Evolutionary conservation across 192 early-diverging fungal species (phyloP), one percentile per base, ranked within the genome.

Genomic region (Coemansia aciculifera): DNA sequence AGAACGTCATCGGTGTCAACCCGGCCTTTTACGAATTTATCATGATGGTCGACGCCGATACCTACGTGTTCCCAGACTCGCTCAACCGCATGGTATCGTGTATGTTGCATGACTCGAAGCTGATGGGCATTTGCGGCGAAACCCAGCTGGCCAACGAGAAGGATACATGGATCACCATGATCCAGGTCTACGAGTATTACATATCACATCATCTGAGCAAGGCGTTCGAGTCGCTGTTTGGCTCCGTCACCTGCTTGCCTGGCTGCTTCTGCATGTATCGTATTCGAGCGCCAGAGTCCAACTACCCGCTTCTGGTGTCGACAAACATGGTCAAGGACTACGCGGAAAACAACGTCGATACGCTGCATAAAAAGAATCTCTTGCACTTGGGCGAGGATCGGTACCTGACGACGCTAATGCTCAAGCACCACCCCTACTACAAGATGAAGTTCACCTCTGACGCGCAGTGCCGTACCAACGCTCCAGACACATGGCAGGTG

Each of bases 261-360:
- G 97, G 97, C 62, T 98, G 98, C 89, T 99, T 99, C 92, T 96
- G 90, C 78, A 99, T 99, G 98, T 99, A 99, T 77, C 93, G 98
- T 57, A 90, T 99, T 46, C 88, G 93, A 40, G 91, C 96, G 3
- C 89, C 97, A 24, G 89, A 90, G 59, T 92, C 95, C 70, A 95
- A 95, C 74, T 87, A 92, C 21, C 98, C 98, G 37, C 80, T 99
- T 46, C 86, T 99, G 40, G 90, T 95, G 51, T 84, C 93, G 12
- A 93, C 93, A 65, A 84, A 87, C 64, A 87, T 98, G 42, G 92
- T 99, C 67, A 79, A 86, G 7, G 97, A 98, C 37, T 99, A 99
- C 68, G 87, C 93, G 5, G 95, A 96, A 64, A 98, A 97, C 85
- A 80, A 84, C 59, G 98, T 99, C 62, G 93, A 98, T 69, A 99